Evolutionary conservation across 495 filamentous ascomycete genomes (phyloP).

Genomic region (Lophiostoma macrostomum): DNA sequence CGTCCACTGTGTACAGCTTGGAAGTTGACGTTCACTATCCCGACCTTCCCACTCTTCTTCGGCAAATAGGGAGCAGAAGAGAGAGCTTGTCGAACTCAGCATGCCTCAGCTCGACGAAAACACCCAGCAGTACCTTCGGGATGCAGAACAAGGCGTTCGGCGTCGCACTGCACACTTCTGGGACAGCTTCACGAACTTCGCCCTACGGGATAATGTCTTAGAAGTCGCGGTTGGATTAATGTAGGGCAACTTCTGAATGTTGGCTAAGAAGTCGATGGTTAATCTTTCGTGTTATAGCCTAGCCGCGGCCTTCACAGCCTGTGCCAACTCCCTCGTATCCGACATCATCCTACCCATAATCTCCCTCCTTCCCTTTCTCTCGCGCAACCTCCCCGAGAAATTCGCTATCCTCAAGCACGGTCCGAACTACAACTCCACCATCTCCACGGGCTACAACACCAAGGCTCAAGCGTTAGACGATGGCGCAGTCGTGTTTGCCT

Average conservation of each 20-base stretch:
- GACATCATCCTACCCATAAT: conserved; percentile 69
- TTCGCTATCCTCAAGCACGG: conserved; percentile 64
- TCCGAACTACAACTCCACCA: conserved; percentile 43
- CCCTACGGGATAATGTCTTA: conserved; percentile 70
- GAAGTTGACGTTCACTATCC: no score
- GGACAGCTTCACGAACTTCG: conserved; percentile 66
- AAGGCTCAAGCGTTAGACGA: conserved; percentile 63
- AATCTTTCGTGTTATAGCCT: conserved; percentile 47
- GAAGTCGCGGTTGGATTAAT: conserved; percentile 75
- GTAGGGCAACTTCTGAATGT: conserved; percentile 40
- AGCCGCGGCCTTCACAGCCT: conserved; percentile 67
- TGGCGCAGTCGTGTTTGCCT: conserved; percentile 42
- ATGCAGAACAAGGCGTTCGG: conserved; percentile 17
- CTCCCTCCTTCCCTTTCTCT: conserved; percentile 64
- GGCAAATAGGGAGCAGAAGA: no score
- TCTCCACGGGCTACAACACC: conserved; percentile 58
- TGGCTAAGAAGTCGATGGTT: neutral
- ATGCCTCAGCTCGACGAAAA: conserved; percentile 32
- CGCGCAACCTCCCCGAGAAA: conserved; percentile 71
- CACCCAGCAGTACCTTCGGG: conserved; percentile 25
- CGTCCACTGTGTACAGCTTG: no score
- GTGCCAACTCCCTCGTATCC: conserved; percentile 69
- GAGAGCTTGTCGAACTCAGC: no score
- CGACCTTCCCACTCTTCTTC: no score
- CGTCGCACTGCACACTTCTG: conserved; percentile 42